Conservation (phyloP, 495 filamentous ascomycete genomes). For the Tuber aestivum region DNA sequence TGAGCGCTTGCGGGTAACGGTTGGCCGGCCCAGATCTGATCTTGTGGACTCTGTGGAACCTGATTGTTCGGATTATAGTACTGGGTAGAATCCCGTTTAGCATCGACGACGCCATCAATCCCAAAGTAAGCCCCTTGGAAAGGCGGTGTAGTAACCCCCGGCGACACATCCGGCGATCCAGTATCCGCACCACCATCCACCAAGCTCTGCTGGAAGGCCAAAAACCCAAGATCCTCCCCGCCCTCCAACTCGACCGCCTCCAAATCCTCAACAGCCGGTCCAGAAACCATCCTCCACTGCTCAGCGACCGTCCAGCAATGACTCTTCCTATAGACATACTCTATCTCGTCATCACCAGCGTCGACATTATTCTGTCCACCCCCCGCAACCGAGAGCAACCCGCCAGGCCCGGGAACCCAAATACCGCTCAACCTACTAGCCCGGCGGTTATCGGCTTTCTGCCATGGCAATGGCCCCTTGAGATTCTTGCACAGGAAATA, state of each 20-base stretch:
- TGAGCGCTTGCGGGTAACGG: not conserved
- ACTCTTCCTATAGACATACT: conserved; percentile 80
- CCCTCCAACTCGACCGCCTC: conserved; percentile 20
- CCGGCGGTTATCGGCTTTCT: conserved; percentile 60
- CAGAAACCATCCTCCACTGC: conserved; percentile 38
- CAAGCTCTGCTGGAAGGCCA: not conserved
- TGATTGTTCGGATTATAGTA: conserved; percentile 3
- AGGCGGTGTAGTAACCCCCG: not conserved
- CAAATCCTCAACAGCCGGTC: conserved; percentile 10
- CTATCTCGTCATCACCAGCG: conserved; percentile 72
- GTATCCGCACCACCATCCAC: not conserved
- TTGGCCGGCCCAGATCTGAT: conserved; percentile 1
- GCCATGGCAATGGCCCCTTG: conserved; percentile 78
- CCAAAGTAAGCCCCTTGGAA: not conserved
- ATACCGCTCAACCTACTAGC: conserved; percentile 66
- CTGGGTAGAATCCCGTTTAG: not conserved
- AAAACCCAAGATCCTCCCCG: not conserved
- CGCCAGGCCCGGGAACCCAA: conserved; percentile 56
- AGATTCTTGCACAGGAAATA: conserved; percentile 95
- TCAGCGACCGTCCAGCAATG: conserved; percentile 85
- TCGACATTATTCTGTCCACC: conserved; percentile 67
- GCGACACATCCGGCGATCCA: not conserved
- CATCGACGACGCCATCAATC: not conserved
- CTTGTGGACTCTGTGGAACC: not conserved
- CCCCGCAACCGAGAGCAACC: conserved; percentile 56